Percentiles rank a stretch among this genome's conserved stretches.
Evolutionary conservation across 305 asterid species (phyloP).

Genomic region (Fraxinus floribunda): DNA sequence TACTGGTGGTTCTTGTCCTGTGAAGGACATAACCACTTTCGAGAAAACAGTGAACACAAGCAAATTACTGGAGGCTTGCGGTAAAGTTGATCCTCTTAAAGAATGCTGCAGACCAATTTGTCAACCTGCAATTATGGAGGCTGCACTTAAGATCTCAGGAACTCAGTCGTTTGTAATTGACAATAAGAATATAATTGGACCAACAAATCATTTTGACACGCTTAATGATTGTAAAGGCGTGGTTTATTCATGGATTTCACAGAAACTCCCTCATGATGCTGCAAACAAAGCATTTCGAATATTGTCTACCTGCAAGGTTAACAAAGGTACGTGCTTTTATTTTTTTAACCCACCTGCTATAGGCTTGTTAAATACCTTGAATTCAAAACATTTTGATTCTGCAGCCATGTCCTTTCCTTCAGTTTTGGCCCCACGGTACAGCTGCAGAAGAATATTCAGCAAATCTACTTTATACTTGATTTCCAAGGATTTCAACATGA

Average conservation of each 20-base stretch:
- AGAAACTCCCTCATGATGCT: constrained; percentile 68
- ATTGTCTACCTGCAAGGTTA: constrained; percentile 92
- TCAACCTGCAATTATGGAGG: constrained; percentile 87
- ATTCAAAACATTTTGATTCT: not conserved
- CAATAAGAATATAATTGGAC: constrained; percentile 53
- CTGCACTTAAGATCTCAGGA: constrained; percentile 73
- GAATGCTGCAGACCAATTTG: constrained; percentile 93
- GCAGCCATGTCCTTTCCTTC: not conserved
- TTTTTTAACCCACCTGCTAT: not conserved
- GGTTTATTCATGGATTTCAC: constrained; percentile 80
- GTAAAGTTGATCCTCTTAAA: constrained; percentile 76
- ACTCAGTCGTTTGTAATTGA: constrained; percentile 46
- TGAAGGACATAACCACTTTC: constrained; percentile 66
- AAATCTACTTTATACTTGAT: not conserved
- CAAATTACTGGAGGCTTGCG: constrained; percentile 84
- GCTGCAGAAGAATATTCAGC: not conserved
- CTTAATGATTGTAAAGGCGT: constrained; percentile 91
- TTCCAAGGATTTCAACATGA: not conserved
- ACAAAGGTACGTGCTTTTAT: constrained; percentile 54
- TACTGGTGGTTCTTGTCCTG: constrained; percentile 98
- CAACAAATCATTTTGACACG: constrained; percentile 48
- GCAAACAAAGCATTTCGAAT: constrained; percentile 78
- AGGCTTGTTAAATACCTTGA: not conserved
- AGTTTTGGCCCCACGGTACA: not conserved
- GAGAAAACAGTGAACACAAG: constrained; percentile 84